Percentiles rank a stretch among this genome's conserved stretches.
phyloP scores from a whole-genome alignment of 257 asterid species.

The Prunella vulgaris region DNA sequence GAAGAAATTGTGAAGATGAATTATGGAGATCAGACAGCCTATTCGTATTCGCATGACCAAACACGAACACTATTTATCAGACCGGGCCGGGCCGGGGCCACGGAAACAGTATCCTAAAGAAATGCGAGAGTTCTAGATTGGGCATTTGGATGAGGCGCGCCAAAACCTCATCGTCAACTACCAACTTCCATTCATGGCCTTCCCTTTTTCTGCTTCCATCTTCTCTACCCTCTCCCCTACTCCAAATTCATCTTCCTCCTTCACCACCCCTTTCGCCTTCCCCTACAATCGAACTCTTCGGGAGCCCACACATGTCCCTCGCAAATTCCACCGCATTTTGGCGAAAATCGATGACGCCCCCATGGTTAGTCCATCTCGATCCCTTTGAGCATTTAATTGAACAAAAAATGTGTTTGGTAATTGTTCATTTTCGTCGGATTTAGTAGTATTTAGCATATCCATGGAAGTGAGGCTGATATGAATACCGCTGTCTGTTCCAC shows the following conservation, averaged over 20 bases:
- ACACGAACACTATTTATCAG: too few species aligned
- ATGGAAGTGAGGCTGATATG: neutral
- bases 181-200: conserved; percentile 49
- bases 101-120: conserved; percentile 7
- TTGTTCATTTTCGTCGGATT: neutral
- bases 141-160: conserved; percentile 74
- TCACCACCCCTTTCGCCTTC: conserved; percentile 16
- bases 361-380: conserved; percentile 36
- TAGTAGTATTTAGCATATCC: neutral
- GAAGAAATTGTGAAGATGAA: too few species aligned
- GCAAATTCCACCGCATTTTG: conserved; percentile 35
- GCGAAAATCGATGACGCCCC: conserved; percentile 29
- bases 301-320: conserved; percentile 11
- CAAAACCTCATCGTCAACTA: conserved; percentile 48
- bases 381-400: neutral
- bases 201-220: conserved; percentile 41
- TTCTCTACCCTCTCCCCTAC: conserved; percentile 15
- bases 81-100: too few species aligned
- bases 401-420: neutral
- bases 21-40: too few species aligned
- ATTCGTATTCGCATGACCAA: too few species aligned
- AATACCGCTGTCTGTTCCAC: neutral
- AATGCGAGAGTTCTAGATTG: conserved; percentile 22
- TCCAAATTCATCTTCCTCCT: conserved; percentile 17
- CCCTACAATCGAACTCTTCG: conserved; percentile 13